These are phyloP conservation scores for Trypanosoma vivax DNA, from an alignment of 208 protist species.

Conservation along the genomic window DNA sequence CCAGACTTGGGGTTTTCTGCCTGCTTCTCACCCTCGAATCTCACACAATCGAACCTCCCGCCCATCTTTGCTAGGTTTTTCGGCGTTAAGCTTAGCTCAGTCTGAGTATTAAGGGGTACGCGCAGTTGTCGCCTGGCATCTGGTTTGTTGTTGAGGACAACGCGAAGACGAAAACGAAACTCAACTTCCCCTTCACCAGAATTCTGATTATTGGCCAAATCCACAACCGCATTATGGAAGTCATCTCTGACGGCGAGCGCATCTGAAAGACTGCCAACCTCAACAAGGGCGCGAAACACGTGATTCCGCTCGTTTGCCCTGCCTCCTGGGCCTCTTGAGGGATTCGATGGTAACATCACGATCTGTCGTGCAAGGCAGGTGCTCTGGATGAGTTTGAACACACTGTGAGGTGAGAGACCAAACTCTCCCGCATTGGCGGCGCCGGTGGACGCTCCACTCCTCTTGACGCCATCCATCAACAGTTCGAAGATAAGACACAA, in stretches of 20 bases:
- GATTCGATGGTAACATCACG: slow-evolving; percentile 21
- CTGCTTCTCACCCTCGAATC: background rate
- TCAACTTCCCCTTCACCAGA: slow-evolving; percentile 16
- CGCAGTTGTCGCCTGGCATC: slow-evolving; percentile 1
- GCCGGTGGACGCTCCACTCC: background rate
- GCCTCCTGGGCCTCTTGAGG: background rate
- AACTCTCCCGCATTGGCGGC: slow-evolving; percentile 3
- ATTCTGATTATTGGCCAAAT: background rate
- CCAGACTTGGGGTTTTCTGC: background rate
- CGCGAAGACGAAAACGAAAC: slow-evolving; percentile 29
- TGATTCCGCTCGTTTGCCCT: background rate
- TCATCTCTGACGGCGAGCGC: slow-evolving; percentile 29
- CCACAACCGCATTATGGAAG: slow-evolving; percentile 22
- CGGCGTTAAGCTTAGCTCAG: slow-evolving; percentile 13
- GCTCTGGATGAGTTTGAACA: slow-evolving; percentile 41
- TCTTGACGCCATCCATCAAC: background rate
- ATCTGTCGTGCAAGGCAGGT: slow-evolving; percentile 37
- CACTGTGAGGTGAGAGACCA: slow-evolving; percentile 37
- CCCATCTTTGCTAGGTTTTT: slow-evolving; percentile 13
- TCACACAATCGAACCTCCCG: slow-evolving; percentile 2
- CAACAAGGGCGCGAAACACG: slow-evolving; percentile 37
- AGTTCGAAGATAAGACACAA: slow-evolving; percentile 17
- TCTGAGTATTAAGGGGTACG: slow-evolving; percentile 14
- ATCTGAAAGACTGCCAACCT: slow-evolving; percentile 28
- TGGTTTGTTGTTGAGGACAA: slow-evolving; percentile 12